A percentile compares a stretch with the other conserved stretches of the same genome.
Conservation (phyloP, 805 yeast genomes). For the Lachancea sp. region DNA sequence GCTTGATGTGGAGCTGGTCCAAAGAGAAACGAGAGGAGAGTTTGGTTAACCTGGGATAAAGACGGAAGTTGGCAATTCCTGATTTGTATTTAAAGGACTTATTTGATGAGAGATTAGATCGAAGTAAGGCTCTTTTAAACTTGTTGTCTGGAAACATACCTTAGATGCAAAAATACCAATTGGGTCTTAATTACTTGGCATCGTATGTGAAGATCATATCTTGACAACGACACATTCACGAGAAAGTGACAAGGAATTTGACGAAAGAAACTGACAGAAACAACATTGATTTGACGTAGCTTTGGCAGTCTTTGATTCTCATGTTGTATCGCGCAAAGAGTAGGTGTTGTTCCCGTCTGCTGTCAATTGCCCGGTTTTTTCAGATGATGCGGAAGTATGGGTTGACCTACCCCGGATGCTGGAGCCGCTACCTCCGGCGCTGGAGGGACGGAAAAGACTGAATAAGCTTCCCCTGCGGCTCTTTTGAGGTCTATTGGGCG, state of each 20-base stretch:
- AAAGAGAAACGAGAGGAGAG: not conserved
- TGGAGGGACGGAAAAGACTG: slow-evolving; percentile 6
- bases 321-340: slow-evolving; percentile 1
- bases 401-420: slow-evolving; percentile 7
- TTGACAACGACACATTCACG: not conserved
- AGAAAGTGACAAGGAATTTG: not conserved
- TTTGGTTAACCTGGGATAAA: too few species aligned
- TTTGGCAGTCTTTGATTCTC: not conserved
- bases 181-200: not conserved
- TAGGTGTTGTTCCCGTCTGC: slow-evolving; percentile 1
- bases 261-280: not conserved
- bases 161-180: not conserved
- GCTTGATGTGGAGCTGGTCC: not conserved
- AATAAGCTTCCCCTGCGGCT: slow-evolving; percentile 9
- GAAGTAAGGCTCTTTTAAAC: too few species aligned
- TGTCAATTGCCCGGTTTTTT: not conserved
- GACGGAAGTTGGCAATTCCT: not conserved
- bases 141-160: not conserved
- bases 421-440: slow-evolving; percentile 6
- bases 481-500: slow-evolving; percentile 4
- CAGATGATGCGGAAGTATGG: slow-evolving; percentile 7
- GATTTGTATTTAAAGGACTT: too few species aligned
- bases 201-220: not conserved
- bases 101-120: too few species aligned
- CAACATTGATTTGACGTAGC: not conserved